Percentiles rank a stretch among this genome's conserved stretches.
Evolutionary conservation across 2,329 filamentous ascomycete species (phyloP).

Genomic region (Chaetomiaceae sp.): DNA sequence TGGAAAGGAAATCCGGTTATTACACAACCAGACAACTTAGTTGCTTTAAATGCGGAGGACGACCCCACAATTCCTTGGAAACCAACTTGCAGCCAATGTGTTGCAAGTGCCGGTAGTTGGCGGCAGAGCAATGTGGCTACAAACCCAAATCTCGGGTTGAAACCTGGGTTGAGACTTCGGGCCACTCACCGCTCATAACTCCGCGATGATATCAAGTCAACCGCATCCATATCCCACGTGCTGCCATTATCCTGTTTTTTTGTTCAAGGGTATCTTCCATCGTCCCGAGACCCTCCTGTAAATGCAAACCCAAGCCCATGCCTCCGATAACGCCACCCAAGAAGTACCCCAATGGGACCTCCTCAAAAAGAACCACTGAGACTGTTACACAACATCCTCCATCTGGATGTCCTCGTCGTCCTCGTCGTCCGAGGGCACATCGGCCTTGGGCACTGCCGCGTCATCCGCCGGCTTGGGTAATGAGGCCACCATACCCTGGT

Average conservation of each 20-base stretch:
- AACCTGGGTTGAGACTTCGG: no score
- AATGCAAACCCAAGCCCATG: conserved; percentile 1
- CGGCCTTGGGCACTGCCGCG: conserved; percentile 45
- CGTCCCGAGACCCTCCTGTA: conserved; percentile 1
- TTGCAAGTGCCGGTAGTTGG: no score
- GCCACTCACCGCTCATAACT: no score
- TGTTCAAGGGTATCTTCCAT: conserved; percentile 11
- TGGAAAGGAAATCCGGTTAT: no score
- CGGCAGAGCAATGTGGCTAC: neutral
- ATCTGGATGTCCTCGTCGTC: conserved; percentile 66
- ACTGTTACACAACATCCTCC: conserved; percentile 59
- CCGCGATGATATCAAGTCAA: no score
- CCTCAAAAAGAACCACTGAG: neutral
- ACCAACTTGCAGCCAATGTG: no score
- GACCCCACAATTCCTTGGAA: no score
- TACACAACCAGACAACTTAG: no score
- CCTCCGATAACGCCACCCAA: conserved; percentile 6
- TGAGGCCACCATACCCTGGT: conserved; percentile 34
- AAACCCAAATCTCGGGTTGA: neutral
- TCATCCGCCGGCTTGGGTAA: conserved; percentile 49
- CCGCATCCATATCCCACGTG: no score
- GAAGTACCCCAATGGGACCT: neutral
- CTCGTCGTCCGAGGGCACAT: conserved; percentile 58
- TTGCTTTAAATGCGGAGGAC: no score
- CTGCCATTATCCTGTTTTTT: conserved; percentile 2